A percentile compares a stretch with the other conserved stretches of the same genome.
phyloP scores from a whole-genome alignment of 2,329 filamentous ascomycete genomes.

The Neoarthrinium moseri region DNA sequence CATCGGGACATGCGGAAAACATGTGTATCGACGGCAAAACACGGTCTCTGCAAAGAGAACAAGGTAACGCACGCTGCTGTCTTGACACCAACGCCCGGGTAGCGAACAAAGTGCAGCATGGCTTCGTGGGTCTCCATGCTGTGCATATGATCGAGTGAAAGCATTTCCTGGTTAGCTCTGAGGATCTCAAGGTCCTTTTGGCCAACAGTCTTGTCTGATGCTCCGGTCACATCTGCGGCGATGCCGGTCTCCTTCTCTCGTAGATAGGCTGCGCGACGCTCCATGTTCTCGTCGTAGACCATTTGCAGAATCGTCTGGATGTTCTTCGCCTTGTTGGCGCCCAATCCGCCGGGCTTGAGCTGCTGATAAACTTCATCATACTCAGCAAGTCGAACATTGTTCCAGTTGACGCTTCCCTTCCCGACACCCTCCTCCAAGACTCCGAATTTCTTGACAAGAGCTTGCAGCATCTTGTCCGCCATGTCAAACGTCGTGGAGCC shows the following conservation, averaged over 20 bases:
- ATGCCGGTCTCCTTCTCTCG: slow-evolving; percentile 38
- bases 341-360: slow-evolving; percentile 70
- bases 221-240: slow-evolving; percentile 41
- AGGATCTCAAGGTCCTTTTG: slow-evolving; percentile 58
- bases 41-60: slow-evolving; percentile 51
- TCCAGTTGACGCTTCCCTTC: slow-evolving; percentile 73
- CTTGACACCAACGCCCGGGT: slow-evolving; percentile 56
- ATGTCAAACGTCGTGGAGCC: slow-evolving; percentile 47
- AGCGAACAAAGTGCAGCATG: slow-evolving; percentile 48
- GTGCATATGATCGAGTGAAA: slow-evolving; percentile 55
- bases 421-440: slow-evolving; percentile 61
- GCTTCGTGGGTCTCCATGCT: slow-evolving; percentile 42
- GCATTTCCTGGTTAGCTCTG: slow-evolving; percentile 54
- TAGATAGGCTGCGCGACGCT: slow-evolving; percentile 40
- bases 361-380: slow-evolving; percentile 63
- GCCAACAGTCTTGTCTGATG: slow-evolving; percentile 35
- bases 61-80: slow-evolving; percentile 56
- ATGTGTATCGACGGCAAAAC: slow-evolving; percentile 59
- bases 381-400: slow-evolving; percentile 61
- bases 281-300: slow-evolving; percentile 66
- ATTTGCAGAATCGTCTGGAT: slow-evolving; percentile 74
- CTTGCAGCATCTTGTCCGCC: slow-evolving; percentile 64
- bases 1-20: slow-evolving; percentile 51
- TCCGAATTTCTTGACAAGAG: slow-evolving; percentile 64
- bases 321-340: slow-evolving; percentile 66